Base-by-base conservation (phyloP, 2,329 filamentous ascomycete species). In the Bertia moriformis region DNA sequence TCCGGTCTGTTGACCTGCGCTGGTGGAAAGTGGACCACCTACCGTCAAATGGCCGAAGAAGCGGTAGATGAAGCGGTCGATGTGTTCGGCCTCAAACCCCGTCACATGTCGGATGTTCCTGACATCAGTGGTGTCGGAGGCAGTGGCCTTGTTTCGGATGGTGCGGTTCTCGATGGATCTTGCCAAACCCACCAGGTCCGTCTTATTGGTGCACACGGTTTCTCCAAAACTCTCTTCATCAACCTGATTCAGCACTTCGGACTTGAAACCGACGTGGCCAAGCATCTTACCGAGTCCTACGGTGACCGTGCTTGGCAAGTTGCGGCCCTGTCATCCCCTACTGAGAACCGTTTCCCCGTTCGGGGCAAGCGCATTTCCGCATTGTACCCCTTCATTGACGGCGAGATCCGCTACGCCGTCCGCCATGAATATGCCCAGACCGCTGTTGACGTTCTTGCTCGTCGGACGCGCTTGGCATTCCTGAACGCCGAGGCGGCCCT, bases 11-110 rank as follows among this genome's bases (percentile, higher is more conserved):
- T 91, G 47, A 89, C 83, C 39, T 86, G 83, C 56, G 82, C 83
- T 22, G 83, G 83, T 48, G 83, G 83, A 44, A 91, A 89, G 61
- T 89, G 83, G 83, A 91, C 83, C 4, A 91, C 83, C 10, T 91
- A 89, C 61, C 80, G 83, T 40, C 81, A 88, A 54, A 91, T 91
- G 84, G 80, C 84, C 39, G 81, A 91, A 57, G 83, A 89, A 50
- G 81, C 82, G 37, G 83, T 91, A 44, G 83, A 89, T 52, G 78
- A 85, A 51, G 83, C 83, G 19, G 69, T 88, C 58, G 63, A 68
- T 44, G 64, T 71, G 38, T 87, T 85, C 54, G 54, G 63, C 29
- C 67, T 88, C 19, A 57, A 63, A 38, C 61, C 79, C 4, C 57
- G 58, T 5, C 57, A 67, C 18, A 51, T 78, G 13, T 42, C 60